A percentile compares a stretch with the other conserved stretches of the same genome.
phyloP scores from a whole-genome alignment of 192 early-diverging fungal genomes.

The Coemansia sp. region DNA sequence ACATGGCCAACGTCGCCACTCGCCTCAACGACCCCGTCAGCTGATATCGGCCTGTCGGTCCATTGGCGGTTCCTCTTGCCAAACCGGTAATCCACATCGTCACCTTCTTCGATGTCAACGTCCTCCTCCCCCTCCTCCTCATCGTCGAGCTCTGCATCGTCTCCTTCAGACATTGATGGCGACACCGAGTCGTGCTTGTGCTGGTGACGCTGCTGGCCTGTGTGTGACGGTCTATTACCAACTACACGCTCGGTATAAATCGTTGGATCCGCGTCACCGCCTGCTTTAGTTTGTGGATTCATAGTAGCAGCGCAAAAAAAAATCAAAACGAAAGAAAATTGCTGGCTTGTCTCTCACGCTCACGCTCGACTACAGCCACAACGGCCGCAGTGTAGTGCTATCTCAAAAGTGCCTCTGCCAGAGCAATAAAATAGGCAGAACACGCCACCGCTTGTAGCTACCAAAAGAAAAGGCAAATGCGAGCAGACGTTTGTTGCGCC shows the following conservation, averaged over 20 bases:
- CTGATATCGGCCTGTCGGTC: background rate
- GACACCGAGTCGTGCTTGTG: background rate
- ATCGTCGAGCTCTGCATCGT: background rate
- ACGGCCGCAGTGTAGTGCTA: too few species aligned
- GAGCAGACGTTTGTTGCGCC: background rate
- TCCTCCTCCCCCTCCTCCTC: background rate
- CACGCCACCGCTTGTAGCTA: too few species aligned
- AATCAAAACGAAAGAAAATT: too few species aligned
- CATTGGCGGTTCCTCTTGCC: background rate
- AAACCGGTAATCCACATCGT: background rate
- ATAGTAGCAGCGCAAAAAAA: too few species aligned
- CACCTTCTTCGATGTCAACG: background rate
- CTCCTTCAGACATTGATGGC: background rate
- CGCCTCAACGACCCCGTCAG: background rate
- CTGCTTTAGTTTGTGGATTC: background rate
- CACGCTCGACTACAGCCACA: too few species aligned
- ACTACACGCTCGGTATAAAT: background rate
- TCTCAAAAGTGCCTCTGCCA: too few species aligned
- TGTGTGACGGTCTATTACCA: background rate
- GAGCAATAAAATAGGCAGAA: too few species aligned
- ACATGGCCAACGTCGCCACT: background rate
- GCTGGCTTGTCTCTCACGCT: too few species aligned
- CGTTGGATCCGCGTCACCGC: background rate
- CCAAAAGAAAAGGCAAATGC: background rate
- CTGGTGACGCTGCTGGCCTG: background rate